A percentile compares a stretch with the other conserved stretches of the same genome.
Evolutionary conservation across 805 yeast genomes (phyloP).

Genomic region (Priceomyces haplophilus): DNA sequence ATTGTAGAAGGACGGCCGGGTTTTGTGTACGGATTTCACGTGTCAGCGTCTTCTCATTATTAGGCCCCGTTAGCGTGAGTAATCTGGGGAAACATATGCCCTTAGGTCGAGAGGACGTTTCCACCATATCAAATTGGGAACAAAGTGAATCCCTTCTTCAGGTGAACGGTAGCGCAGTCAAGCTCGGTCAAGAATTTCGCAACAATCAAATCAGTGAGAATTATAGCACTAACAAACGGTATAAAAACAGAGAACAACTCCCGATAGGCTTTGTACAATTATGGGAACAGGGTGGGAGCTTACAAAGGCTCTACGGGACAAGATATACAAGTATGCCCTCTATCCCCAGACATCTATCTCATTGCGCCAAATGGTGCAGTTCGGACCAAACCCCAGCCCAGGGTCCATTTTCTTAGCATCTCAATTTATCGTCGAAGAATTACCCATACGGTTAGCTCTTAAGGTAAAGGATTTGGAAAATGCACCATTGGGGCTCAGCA

Average conservation of each 20-base stretch:
- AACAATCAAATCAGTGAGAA: too few relatives aligned
- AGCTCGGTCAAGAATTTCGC: too few relatives aligned
- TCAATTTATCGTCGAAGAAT: slow-evolving; percentile 78
- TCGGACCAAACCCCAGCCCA: slow-evolving; percentile 75
- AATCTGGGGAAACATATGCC: neutral
- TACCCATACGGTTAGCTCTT: slow-evolving; percentile 83
- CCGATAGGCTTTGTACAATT: neutral
- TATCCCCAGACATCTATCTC: slow-evolving; percentile 83
- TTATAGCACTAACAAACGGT: too few relatives aligned
- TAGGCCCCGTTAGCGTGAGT: neutral
- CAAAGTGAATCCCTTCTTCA: too few relatives aligned
- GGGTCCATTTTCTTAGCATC: slow-evolving; percentile 81
- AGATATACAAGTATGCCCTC: slow-evolving; percentile 62
- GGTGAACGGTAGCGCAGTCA: too few relatives aligned
- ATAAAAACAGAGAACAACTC: too few relatives aligned
- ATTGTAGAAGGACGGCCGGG: too few relatives aligned
- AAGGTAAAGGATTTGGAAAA: slow-evolving; percentile 80
- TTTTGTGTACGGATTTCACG: too few relatives aligned
- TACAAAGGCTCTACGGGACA: slow-evolving; percentile 47
- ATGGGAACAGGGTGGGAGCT: slow-evolving; percentile 51
- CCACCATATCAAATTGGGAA: neutral
- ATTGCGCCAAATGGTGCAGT: slow-evolving; percentile 85
- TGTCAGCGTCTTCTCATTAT: too few relatives aligned
- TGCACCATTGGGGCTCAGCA: slow-evolving; percentile 69
- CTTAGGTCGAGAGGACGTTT: neutral